phyloP scores from a whole-genome alignment of 192 early-diverging fungal genomes.

The Lobosporangium transversale region DNA sequence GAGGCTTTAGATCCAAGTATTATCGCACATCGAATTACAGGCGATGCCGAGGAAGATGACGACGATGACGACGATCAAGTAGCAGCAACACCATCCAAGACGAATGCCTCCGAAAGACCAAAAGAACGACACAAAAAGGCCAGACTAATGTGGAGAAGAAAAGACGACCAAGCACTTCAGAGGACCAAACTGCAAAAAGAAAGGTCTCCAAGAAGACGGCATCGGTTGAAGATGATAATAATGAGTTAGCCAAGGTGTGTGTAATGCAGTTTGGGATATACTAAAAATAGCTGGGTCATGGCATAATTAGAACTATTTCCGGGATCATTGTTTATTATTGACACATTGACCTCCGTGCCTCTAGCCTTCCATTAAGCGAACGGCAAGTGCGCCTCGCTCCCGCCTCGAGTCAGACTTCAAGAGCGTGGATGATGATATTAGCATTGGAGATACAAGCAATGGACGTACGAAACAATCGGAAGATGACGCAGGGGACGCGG shows the following conservation, averaged over 20 bases:
- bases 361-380: not conserved
- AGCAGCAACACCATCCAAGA: slow-evolving; percentile 14
- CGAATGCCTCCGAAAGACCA: slow-evolving; percentile 16
- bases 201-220: slow-evolving; percentile 11
- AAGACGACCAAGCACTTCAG: slow-evolving; percentile 25
- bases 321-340: no score
- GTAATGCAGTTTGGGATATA: no score
- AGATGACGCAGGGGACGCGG: slow-evolving; percentile 20
- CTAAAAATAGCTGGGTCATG: no score
- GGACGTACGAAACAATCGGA: slow-evolving; percentile 28
- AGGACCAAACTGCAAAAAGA: slow-evolving; percentile 22
- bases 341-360: no score
- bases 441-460: slow-evolving; percentile 3
- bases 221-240: slow-evolving; percentile 6
- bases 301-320: no score
- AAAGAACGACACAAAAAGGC: slow-evolving; percentile 11
- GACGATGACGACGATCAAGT: slow-evolving; percentile 10
- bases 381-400: not conserved
- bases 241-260: no score
- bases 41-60: slow-evolving; percentile 2
- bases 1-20: slow-evolving; percentile 35
- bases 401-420: slow-evolving; percentile 37
- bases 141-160: slow-evolving; percentile 32
- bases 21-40: not conserved
- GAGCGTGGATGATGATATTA: slow-evolving; percentile 29